Base-by-base conservation (phyloP, 306 rosid genomes). In the Calophaca sinica region DNA sequence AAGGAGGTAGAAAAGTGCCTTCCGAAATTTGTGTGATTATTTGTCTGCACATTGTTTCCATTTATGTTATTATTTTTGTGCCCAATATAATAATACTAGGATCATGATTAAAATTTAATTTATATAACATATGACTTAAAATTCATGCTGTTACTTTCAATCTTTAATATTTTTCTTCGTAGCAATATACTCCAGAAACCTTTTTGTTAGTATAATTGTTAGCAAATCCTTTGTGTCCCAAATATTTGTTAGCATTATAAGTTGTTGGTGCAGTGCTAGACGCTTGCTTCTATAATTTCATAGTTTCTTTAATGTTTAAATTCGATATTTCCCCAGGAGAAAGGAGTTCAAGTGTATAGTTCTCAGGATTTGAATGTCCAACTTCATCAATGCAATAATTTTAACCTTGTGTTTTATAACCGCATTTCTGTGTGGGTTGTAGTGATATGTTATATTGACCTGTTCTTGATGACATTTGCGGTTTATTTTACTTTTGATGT, bases 1-100 rank as follows among this genome's bases (percentile, higher is more conserved):
- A 90, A 90, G 84, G 92, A 90, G 98, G 98, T 91, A 79, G 66
- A 59, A 48, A 29, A 76, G 49, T 51, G 39, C 32, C 12, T 54
- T 49, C 46, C 48, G 52, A 29, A 35, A 1, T 13, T 68, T 58
- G 26, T 54, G 62, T 69, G 20, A 55, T 46, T 15, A 20, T 26
- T 57, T 29, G 60, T 63, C 11, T 42, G 59, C 6, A 6, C 54
- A 12, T 28, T 45, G 58, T 42, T 67, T 49, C 44, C 54, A 9
- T 58, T 35, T 50, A 4, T 77, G 58, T 35, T 62, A 6, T 45
- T 67, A 72, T 8, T 68, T 68, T 67, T 42, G 44, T 48, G 65
- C 26, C 26, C 54, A 12, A 73, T 67, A 44, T 32, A 62, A 9
- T 68, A 8, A 41, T n/a, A n/a, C n/a, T 74, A 10, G 45, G 36